Base-by-base conservation (phyloP, 345 rosid genomes). In the Clarkia xantiana region DNA sequence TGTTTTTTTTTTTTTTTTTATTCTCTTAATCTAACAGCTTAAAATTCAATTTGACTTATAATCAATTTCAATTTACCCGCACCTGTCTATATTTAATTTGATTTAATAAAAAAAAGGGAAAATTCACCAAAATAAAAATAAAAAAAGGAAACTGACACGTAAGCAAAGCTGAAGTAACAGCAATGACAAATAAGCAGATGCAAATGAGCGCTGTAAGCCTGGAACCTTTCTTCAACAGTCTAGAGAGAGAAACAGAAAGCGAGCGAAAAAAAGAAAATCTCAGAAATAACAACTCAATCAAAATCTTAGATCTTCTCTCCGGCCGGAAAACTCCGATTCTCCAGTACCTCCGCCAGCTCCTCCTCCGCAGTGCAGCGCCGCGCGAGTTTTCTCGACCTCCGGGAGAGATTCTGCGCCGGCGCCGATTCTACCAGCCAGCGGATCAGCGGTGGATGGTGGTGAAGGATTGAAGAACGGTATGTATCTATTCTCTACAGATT, bases 221-320 rank as follows among this genome's bases (percentile, higher is more conserved):
- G 17, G 68, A 55, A 55, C 49, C 56, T 64, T 60, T 59, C 40
- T 23, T 25, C 17, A 6, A n/a, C 47, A 19, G 47, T 16, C 8
- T 17, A 45, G 49, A 48, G 52, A 23, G 34, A 13, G 38, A 47
- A 47, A 20, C 46, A 54, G 45, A 54, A 43, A 65, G 45, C 22
- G 62, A 40, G 14, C 7, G 19, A 19, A 34, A 11, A 17, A 47
- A 40, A n/a, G n/a, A 18, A 41, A 9, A 20, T 40, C 19, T 16
- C 18, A 36, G 18, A n/a, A 14, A 50, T 41, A 18, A 23, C 19
- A 59, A 42, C 23, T 54, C 19, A 18, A 58, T 7, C 36, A 29
- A 22, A 22, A 29, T 7, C 43, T 15, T 57, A 46, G 41, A 57
- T 47, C 63, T 48, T 23, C 23, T 16, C 8, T 4, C n/a, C n/a